Base-by-base conservation (phyloP, 2,329 filamentous ascomycete genomes). In the Colletotrichum orchidophilum region DNA sequence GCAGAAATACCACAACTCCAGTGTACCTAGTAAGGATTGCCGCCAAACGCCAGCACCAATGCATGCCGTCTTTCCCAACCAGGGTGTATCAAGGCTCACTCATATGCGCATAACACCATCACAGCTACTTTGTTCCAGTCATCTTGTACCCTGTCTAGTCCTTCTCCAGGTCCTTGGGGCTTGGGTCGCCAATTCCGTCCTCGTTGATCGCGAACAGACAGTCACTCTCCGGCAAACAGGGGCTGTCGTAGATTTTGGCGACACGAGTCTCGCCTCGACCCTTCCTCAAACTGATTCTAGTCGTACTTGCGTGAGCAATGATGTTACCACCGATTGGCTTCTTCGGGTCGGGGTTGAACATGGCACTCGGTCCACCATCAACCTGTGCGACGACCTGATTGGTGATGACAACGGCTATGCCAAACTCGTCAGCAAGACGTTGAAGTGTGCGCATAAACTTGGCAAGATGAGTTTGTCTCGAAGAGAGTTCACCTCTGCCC, bases 281-380 rank as follows among this genome's bases (percentile, higher is more conserved):
- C 82, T 99, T 99, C 86, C 97, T 98, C 79, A 99, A 82, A 78
- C 95, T 98, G 76, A 99, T 88, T 78, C 96, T 89, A 2, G 96
- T 99, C 1, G 96, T 99, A 78, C 94, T 97, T 63, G 96, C 95
- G 81, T 99, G 96, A 3, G 97, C 96, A 80, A 99, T 98, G 75
- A 99, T 99, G 82, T 99, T 98, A 74, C 96, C 96, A 75, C 96
- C 96, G 80, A 99, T 98, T 0, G 96, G 96, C 82, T 99, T 99
- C 88, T 99, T 99, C 8, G 96, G 96, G 78, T 99, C 97, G 0
- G 97, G 96, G 76, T 99, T 99, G 86, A 97, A 99, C 96, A 99
- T 99, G 73, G 96, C 92, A 78, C 93, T 96, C 33, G 96, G 95
- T 3, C 96, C 96, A 73, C 96, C 96, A 79, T 99, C 96, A 9